Conservation (phyloP, 805 yeast species). For the Candida nemodendra region DNA sequence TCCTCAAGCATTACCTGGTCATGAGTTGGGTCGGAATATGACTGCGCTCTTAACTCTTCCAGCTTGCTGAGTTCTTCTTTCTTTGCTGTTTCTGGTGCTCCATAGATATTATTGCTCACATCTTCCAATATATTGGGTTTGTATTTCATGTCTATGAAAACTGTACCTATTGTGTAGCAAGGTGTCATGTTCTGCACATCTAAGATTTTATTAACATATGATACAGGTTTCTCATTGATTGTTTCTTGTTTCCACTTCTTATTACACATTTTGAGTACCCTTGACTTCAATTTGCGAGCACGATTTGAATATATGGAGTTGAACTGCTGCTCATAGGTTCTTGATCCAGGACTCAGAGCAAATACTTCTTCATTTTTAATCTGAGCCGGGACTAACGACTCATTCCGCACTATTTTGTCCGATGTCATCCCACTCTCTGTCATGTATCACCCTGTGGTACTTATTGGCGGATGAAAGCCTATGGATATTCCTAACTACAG, state of each 20-base stretch:
- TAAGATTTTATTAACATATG: constrained; percentile 47
- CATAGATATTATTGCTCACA: constrained; percentile 60
- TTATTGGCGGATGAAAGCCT: too few relatives aligned
- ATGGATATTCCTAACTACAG: too few relatives aligned
- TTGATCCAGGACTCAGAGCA: constrained; percentile 16
- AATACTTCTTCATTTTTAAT: constrained; percentile 12
- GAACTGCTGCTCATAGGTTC: constrained; percentile 56
- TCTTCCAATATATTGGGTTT: constrained; percentile 86
- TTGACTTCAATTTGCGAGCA: constrained; percentile 44
- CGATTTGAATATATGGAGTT: constrained; percentile 56
- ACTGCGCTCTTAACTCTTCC: constrained; percentile 32
- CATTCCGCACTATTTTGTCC: constrained; percentile 22
- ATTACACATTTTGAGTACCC: constrained; percentile 44
- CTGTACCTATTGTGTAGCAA: constrained; percentile 85
- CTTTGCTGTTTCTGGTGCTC: constrained; percentile 40
- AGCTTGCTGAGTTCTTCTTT: constrained; percentile 13
- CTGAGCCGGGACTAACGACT: constrained; percentile 9
- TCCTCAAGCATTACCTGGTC: constrained; percentile 81
- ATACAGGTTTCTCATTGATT: constrained; percentile 32
- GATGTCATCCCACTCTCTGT: too few relatives aligned
- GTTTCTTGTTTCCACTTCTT: constrained; percentile 41
- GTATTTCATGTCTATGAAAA: constrained; percentile 77
- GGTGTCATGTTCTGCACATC: constrained; percentile 62
- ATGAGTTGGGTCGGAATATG: constrained; percentile 54
- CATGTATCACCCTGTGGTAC: too few relatives aligned